These are phyloP conservation scores for Coprinellus aureogranulatus DNA, from an alignment of 768 basidiomycete genomes.

Conservation along the genomic window DNA sequence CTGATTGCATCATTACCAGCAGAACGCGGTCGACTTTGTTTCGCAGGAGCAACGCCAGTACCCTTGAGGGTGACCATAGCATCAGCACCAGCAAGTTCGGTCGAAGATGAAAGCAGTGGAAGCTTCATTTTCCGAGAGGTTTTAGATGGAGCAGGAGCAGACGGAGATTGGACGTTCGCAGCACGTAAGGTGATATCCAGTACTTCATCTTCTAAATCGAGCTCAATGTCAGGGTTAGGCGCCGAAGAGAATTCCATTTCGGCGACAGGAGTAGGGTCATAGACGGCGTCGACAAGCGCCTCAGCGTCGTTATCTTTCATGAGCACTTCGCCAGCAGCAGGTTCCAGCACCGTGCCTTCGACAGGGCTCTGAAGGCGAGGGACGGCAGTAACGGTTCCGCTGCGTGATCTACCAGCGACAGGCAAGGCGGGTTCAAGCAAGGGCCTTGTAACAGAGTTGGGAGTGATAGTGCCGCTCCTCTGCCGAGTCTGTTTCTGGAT, in stretches of 20 bases:
- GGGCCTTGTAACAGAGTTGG: not conserved
- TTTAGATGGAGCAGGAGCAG: not conserved
- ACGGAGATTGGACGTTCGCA: not conserved
- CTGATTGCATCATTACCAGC: not conserved
- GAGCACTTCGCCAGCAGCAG: not conserved
- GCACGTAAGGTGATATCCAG: not conserved
- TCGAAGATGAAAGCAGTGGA: not conserved
- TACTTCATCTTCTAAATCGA: not conserved
- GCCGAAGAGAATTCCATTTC: constrained; percentile 6
- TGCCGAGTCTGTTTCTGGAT: not conserved
- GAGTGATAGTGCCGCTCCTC: constrained; percentile 9
- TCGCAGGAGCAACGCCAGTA: not conserved
- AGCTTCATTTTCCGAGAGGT: not conserved
- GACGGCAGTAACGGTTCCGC: not conserved
- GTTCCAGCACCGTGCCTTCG: not conserved
- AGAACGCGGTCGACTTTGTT: not conserved
- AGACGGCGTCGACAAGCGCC: not conserved
- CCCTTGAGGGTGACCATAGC: too few relatives aligned
- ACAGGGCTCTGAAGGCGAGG: not conserved
- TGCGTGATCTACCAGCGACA: not conserved
- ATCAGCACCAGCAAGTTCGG: not conserved
- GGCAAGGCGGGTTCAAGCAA: not conserved
- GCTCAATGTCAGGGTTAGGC: constrained; percentile 6
- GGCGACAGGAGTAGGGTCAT: constrained; percentile 4
- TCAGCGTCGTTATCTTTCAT: not conserved